Percentiles rank a stretch among this genome's conserved stretches.
Evolutionary conservation across 2,329 filamentous ascomycete species (phyloP).

Genomic region (Trichoderma citrinoviride): DNA sequence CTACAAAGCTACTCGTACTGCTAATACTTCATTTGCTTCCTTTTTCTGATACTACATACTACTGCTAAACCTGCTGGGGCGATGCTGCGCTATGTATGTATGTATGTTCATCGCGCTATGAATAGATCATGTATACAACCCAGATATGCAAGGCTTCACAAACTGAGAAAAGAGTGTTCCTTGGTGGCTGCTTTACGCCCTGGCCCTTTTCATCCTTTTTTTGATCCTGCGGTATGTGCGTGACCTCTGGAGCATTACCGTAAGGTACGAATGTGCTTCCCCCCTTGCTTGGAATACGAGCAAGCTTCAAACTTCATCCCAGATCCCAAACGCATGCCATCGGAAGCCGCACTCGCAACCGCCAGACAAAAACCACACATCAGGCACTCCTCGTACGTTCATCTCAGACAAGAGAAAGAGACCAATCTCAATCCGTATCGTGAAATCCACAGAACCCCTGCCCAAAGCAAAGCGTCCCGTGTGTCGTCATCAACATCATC

Average conservation of each 20-base stretch:
- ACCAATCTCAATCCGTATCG: too few species aligned
- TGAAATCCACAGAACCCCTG: background rate
- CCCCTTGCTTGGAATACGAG: background rate
- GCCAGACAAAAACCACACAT: background rate
- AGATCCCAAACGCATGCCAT: background rate
- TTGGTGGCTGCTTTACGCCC: background rate
- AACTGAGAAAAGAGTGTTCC: background rate
- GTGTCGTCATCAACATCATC: constrained; percentile 18
- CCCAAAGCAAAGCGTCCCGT: background rate
- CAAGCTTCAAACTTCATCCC: too few species aligned
- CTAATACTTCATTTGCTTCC: too few species aligned
- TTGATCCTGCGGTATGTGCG: too few species aligned
- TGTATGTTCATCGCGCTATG: background rate
- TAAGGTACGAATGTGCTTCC: too few species aligned
- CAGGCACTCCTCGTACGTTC: too few species aligned
- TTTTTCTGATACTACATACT: too few species aligned
- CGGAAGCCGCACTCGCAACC: background rate
- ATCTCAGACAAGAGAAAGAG: too few species aligned
- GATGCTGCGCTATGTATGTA: background rate
- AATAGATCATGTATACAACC: too few species aligned
- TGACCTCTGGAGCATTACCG: too few species aligned
- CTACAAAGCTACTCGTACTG: too few species aligned
- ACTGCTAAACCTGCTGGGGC: background rate
- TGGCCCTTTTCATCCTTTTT: background rate
- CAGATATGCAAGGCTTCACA: background rate